Base-by-base conservation (phyloP, 495 filamentous ascomycete genomes). In the Saxophila tyrrhenica region DNA sequence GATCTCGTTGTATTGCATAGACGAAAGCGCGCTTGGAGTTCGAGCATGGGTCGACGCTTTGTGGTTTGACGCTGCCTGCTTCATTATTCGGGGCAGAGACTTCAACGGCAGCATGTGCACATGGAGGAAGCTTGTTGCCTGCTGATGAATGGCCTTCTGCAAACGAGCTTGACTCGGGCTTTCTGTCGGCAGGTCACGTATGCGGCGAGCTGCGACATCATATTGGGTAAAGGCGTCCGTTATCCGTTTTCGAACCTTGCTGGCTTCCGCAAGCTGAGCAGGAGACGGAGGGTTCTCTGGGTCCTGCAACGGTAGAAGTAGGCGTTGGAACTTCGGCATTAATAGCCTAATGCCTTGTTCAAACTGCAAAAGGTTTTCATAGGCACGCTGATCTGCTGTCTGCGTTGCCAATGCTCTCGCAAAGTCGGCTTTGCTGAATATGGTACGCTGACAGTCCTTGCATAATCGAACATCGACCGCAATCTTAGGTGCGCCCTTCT, bases 101-200 rank as follows among this genome's bases (percentile, higher is more conserved):
- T 95, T 94, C 15, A 98, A 72, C 0, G 92, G 88, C 15, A 98
- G 76, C 83, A 98, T 91, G 59, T 98, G 87, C 24, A 90, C 73
- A 61, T 92, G 88, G 0, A 98, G 71, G 63, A 98, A 96, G 56
- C 81, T 82, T 50, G 80, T 83, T 2, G 87, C 86, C 60, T 89
- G 81, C 56, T 86, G 80, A 58, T 95, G 86, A 24, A 98, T 83
- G 1, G 85, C 79, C 60, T 85, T 87, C 62, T 96, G 92, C 16
- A 98, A 73, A 22, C 75, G 77, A 53, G 77, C 65, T 65, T 98
- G 89, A 0, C 86, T 82, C 1, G 81, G 77, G 32, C 82, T 90
- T 3, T 80, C 67, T 25, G 76, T 80, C 25, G 86, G 85, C 24
- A 95, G 67, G 58, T 92, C 83, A 10, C 87, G 82, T 42, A 98